A percentile compares a stretch with the other conserved stretches of the same genome.
Conservation (phyloP, 768 basidiomycete species). For the Boletus sp. region DNA sequence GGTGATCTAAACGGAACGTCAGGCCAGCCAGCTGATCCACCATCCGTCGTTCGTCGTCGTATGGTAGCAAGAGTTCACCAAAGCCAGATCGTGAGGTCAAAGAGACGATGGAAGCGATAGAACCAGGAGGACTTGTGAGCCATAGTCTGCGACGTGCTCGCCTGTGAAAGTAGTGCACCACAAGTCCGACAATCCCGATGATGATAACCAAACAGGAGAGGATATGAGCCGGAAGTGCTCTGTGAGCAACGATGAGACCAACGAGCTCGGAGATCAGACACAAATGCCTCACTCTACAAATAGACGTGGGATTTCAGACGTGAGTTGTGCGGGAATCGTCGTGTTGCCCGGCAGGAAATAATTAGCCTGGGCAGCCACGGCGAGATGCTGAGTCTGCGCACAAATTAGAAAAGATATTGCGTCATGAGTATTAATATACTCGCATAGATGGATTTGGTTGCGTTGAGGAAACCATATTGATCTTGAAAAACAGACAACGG, state of each 20-base stretch:
- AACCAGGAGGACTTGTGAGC: constrained; percentile 56
- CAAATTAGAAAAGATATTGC: neutral
- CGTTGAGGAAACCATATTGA: constrained; percentile 49
- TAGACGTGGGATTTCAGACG: constrained; percentile 46
- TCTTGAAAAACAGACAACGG: constrained; percentile 46
- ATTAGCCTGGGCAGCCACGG: constrained; percentile 53
- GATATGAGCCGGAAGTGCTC: constrained; percentile 50
- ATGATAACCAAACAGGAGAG: constrained; percentile 50
- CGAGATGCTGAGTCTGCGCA: constrained; percentile 55
- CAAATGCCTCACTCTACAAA: constrained; percentile 51
- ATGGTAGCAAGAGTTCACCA: constrained; percentile 58
- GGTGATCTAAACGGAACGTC: constrained; percentile 52
- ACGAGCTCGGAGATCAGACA: neutral
- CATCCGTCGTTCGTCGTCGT: constrained; percentile 48
- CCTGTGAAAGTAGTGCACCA: constrained; percentile 48
- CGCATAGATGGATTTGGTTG: constrained; percentile 42
- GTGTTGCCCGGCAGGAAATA: constrained; percentile 51
- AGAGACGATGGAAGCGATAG: constrained; percentile 54
- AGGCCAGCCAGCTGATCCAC: constrained; percentile 49
- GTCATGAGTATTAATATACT: constrained; percentile 4
- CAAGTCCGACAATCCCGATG: constrained; percentile 47
- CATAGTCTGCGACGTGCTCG: constrained; percentile 47
- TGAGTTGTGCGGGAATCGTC: constrained; percentile 40
- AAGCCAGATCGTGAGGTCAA: constrained; percentile 62
- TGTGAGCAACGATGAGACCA: constrained; percentile 24